phyloP scores from a whole-genome alignment of 2,329 filamentous ascomycete genomes.

The Xylaria sp. region DNA sequence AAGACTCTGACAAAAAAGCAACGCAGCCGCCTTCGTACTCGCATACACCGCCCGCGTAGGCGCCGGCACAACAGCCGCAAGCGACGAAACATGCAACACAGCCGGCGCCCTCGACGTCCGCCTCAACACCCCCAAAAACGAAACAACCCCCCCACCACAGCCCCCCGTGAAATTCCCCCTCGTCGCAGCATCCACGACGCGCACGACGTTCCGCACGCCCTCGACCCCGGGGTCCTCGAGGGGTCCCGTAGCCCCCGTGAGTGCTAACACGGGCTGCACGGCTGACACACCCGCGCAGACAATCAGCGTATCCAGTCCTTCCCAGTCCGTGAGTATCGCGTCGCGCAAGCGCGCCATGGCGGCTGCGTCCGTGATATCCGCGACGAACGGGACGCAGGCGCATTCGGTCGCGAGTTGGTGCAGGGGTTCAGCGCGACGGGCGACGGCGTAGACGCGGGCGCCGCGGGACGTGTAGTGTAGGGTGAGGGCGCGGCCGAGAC shows the following conservation, averaged over 20 bases:
- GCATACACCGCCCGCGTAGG: slow-evolving; percentile 33
- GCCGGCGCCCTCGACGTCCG: slow-evolving; percentile 29
- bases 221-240: slow-evolving; percentile 16
- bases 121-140: slow-evolving; percentile 31
- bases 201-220: slow-evolving; percentile 25
- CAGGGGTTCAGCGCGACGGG: slow-evolving; percentile 28
- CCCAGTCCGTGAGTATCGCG: slow-evolving; percentile 25
- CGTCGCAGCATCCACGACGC: slow-evolving; percentile 24
- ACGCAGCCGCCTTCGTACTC: slow-evolving; percentile 32
- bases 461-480: slow-evolving; percentile 29
- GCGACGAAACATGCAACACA: slow-evolving; percentile 28
- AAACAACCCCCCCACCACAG: slow-evolving; percentile 27
- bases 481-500: slow-evolving; percentile 30
- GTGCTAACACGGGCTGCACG: slow-evolving; percentile 31
- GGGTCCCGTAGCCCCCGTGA: slow-evolving; percentile 21
- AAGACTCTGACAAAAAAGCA: slow-evolving; percentile 32
- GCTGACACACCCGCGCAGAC: slow-evolving; percentile 33
- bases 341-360: slow-evolving; percentile 30
- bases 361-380: slow-evolving; percentile 26
- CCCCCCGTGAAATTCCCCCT: slow-evolving; percentile 31
- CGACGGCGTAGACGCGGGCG: slow-evolving; percentile 30
- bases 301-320: slow-evolving; percentile 31
- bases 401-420: slow-evolving; percentile 26
- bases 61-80: slow-evolving; percentile 31
- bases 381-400: slow-evolving; percentile 27